These are phyloP conservation scores for Phylloporus rhodoxanthus DNA, from an alignment of 768 basidiomycete genomes.

Conservation along the genomic window DNA sequence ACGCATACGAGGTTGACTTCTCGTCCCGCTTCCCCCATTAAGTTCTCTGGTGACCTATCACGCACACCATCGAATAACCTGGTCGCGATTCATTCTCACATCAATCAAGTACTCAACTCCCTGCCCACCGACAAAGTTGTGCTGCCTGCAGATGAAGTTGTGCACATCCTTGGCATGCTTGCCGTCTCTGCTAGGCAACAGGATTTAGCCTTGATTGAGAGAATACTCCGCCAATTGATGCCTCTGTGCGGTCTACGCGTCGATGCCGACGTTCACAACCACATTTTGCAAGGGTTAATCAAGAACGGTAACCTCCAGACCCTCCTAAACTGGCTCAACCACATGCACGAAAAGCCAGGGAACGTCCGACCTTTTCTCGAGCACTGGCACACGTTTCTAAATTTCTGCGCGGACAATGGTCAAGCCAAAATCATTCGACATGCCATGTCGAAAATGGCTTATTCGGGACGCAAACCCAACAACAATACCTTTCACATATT, in stretches of 20 bases:
- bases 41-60: constrained; percentile 5
- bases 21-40: neutral
- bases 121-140: constrained; percentile 10
- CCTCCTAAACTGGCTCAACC: constrained; percentile 45
- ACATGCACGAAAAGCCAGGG: constrained; percentile 49
- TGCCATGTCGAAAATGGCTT: constrained; percentile 34
- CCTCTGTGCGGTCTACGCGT: constrained; percentile 42
- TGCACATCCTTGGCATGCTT: constrained; percentile 40
- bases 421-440: constrained; percentile 24
- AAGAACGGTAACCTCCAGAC: constrained; percentile 39
- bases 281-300: constrained; percentile 45
- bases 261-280: constrained; percentile 42
- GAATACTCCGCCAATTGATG: constrained; percentile 46
- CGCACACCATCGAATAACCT: constrained; percentile 17
- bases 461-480: constrained; percentile 38
- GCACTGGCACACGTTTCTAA: constrained; percentile 53
- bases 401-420: constrained; percentile 31
- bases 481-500: constrained; percentile 46
- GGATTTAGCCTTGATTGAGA: constrained; percentile 51
- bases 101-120: constrained; percentile 21
- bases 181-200: constrained; percentile 46
- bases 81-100: constrained; percentile 17
- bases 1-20: constrained; percentile 8
- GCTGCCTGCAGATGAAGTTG: constrained; percentile 27
- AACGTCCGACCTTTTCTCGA: constrained; percentile 41